These are phyloP conservation scores for Sclerotinia minor DNA, from an alignment of 2,329 filamentous ascomycete species.

Conservation along the genomic window DNA sequence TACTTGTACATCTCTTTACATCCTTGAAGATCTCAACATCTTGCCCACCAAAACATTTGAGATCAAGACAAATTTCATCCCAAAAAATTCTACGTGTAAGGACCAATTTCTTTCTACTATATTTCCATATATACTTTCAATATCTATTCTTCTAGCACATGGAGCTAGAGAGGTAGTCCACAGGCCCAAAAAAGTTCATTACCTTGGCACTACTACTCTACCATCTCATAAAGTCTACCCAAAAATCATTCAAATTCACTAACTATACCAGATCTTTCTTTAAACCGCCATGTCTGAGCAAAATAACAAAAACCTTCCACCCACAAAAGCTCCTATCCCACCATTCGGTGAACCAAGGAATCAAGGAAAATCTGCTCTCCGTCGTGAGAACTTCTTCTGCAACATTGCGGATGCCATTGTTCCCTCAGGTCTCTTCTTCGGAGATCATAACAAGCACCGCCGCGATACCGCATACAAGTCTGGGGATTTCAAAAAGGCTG, in stretches of 20 bases:
- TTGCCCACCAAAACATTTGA: neutral
- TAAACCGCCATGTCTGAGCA: neutral
- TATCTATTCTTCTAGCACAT: neutral
- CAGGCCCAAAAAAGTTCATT: too few relatives aligned
- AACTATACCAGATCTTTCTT: too few relatives aligned
- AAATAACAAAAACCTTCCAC: neutral
- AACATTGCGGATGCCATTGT: neutral
- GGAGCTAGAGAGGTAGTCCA: neutral
- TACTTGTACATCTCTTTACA: too few relatives aligned
- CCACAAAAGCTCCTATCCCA: neutral
- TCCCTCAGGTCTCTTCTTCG: neutral
- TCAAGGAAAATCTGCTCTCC: slow-evolving; percentile 16
- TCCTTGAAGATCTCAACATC: neutral
- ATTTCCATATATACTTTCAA: neutral
- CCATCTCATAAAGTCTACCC: neutral
- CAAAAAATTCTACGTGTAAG: neutral
- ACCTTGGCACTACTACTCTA: neutral
- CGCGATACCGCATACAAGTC: neutral
- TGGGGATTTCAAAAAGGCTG: neutral
- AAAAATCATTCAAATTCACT: too few relatives aligned
- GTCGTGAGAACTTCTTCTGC: slow-evolving; percentile 1
- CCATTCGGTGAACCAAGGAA: neutral
- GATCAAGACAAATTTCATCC: neutral
- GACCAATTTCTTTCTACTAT: neutral
- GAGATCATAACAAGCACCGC: neutral